Base-by-base conservation (phyloP, 2,329 filamentous ascomycete species). In the Lachnellula cervina region DNA sequence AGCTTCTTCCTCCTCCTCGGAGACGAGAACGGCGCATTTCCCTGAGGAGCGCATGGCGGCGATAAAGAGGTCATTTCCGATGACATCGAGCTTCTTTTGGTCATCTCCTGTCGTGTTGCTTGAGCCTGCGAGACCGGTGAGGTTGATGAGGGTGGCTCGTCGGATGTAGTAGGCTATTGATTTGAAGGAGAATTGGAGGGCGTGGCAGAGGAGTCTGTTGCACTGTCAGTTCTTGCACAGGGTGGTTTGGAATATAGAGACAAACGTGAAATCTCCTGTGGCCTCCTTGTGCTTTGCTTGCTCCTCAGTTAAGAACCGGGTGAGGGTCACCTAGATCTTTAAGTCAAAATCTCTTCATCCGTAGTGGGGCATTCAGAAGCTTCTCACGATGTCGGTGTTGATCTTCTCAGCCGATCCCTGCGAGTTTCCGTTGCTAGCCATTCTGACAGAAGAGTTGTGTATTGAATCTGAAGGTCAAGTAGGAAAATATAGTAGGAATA, bases 111-210 rank as follows among this genome's bases (percentile, higher is more conserved):
- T 97, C 52, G 81, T 90, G 77, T 99, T 99, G 64, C 91, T 90
- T 58, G 93, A 94, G 57, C 94, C 94, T 60, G 94, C 94, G 49
- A 99, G 85, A 59, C 94, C 94, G 51, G 90, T 95, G 59, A 99
- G 84, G 79, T 96, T 96, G 77, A 97, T 93, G 62, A 99, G 80
- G 23, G 90, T 93, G 37, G 93, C 91, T 73, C 94, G 88, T 68
- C 93, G 92, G 74, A 99, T 99, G 80, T 97, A 99, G 81, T 97
- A 96, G 67, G 94, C 90, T 74, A 99, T 99, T 64, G 90, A 96
- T 80, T 99, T 99, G 87, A 99, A 99, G 63, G 94, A 93, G 80
- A 97, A 99, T 75, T 97, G 94, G 57, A 99, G 88, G 58, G 94
- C 92, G 73, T 99, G 94, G 81, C 91, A 97, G 58, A 99, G 84